These are phyloP conservation scores for rapeseed (Brassica napus) DNA, from an alignment of 345 rosid genomes.

Conservation along the genomic window DNA sequence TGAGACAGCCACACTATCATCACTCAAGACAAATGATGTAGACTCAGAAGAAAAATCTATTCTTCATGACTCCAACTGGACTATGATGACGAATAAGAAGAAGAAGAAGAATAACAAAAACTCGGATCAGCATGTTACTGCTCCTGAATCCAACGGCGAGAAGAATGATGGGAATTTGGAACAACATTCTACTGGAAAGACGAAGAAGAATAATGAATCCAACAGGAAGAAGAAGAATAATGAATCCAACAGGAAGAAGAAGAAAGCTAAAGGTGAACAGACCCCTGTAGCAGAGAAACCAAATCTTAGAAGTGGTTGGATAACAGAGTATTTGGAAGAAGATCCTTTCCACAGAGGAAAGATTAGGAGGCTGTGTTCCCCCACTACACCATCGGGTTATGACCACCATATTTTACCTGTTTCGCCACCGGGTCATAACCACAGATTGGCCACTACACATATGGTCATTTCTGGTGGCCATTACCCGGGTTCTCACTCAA, in stretches of 20 bases:
- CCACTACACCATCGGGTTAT: neutral
- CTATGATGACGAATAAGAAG: neutral
- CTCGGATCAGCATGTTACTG: neutral
- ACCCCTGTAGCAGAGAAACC: neutral
- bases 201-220: constrained; percentile 5
- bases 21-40: no score
- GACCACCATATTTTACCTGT: neutral
- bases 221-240: neutral
- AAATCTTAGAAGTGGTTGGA: neutral
- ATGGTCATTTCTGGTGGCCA: neutral
- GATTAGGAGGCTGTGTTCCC: neutral
- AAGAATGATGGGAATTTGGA: constrained; percentile 38
- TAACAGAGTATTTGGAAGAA: neutral
- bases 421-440: neutral
- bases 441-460: neutral
- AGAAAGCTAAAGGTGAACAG: neutral
- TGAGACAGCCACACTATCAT: no score
- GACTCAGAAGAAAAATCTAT: no score
- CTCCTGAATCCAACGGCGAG: neutral
- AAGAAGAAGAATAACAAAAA: neutral
- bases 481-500: neutral
- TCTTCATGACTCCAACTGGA: neutral
- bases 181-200: constrained; percentile 38
- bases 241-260: no score
- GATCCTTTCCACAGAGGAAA: neutral